These are phyloP conservation scores for Irpex sp. DNA, from an alignment of 1,284 basidiomycete genomes.

Conservation along the genomic window DNA sequence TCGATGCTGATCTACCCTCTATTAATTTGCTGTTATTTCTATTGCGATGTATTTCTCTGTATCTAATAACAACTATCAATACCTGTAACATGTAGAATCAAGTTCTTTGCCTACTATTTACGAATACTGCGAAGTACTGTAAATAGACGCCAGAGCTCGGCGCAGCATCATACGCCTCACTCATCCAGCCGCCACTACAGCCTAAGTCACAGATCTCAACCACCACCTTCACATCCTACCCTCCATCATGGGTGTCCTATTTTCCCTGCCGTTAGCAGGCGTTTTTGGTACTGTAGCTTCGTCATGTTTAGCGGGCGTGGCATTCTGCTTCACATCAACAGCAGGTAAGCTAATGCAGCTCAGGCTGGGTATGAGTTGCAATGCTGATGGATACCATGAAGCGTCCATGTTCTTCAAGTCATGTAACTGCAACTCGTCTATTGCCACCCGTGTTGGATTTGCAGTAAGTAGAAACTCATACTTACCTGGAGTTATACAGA, in stretches of 20 bases:
- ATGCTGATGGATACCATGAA: constrained; percentile 25
- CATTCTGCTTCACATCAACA: constrained; percentile 81
- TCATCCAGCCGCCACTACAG: not conserved
- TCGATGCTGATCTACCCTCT: too few species aligned
- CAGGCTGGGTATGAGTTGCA: constrained; percentile 1
- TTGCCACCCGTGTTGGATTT: constrained; percentile 96
- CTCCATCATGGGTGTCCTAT: constrained; percentile 65
- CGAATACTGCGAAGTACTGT: not conserved
- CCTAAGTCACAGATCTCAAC: not conserved
- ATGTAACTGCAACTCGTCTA: constrained; percentile 98
- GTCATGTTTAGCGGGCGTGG: constrained; percentile 78
- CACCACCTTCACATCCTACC: constrained; percentile 2
- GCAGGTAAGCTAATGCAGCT: constrained; percentile 49
- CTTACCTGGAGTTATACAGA: not conserved
- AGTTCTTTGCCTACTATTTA: not conserved
- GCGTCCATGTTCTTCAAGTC: constrained; percentile 98
- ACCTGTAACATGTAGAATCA: not conserved
- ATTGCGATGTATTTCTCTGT: too few species aligned
- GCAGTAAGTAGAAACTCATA: constrained; percentile 54
- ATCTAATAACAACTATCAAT: too few species aligned
- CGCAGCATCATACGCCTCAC: not conserved
- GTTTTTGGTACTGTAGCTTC: constrained; percentile 72
- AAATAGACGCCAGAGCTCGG: not conserved
- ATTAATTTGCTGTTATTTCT: too few species aligned
- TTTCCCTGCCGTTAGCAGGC: constrained; percentile 87